Conservation (phyloP, 345 rosid genomes). For the Citrus sp. region DNA sequence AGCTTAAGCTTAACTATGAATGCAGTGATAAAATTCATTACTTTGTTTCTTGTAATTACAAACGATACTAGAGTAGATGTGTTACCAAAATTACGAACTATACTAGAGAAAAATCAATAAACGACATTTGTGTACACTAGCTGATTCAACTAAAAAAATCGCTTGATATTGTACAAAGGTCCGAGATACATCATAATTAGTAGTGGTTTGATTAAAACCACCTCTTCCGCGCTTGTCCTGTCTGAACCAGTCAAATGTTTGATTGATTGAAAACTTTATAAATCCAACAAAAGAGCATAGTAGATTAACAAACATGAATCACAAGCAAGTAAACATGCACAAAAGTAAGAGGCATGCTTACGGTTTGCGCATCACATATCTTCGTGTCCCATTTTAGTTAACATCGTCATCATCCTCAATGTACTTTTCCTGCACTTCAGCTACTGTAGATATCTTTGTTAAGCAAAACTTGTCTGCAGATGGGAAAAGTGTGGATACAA, state of each 20-base stretch:
- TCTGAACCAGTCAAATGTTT: not conserved
- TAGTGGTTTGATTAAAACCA: too few species aligned
- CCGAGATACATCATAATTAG: too few species aligned
- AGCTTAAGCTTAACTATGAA: too few species aligned
- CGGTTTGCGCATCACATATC: not conserved
- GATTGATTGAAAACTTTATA: not conserved
- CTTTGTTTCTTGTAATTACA: too few species aligned
- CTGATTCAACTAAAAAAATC: not conserved
- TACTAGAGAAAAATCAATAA: too few species aligned
- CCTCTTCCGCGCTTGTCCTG: too few species aligned
- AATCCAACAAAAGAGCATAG: not conserved
- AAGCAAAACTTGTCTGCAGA: slow-evolving; percentile 34
- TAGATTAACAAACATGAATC: not conserved
- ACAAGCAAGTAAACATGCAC: not conserved
- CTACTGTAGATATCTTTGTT: slow-evolving; percentile 42
- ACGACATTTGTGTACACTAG: too few species aligned
- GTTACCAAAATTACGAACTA: too few species aligned
- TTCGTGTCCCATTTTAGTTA: not conserved
- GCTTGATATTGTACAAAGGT: too few species aligned
- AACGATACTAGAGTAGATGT: too few species aligned
- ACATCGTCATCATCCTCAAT: slow-evolving; percentile 45
- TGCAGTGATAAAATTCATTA: too few species aligned
- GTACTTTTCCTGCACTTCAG: slow-evolving; percentile 74
- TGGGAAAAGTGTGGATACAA: not conserved
- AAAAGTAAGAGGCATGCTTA: not conserved